Evolutionary conservation across 2,329 filamentous ascomycete species (phyloP).

Genomic region (Penicillium sp.): DNA sequence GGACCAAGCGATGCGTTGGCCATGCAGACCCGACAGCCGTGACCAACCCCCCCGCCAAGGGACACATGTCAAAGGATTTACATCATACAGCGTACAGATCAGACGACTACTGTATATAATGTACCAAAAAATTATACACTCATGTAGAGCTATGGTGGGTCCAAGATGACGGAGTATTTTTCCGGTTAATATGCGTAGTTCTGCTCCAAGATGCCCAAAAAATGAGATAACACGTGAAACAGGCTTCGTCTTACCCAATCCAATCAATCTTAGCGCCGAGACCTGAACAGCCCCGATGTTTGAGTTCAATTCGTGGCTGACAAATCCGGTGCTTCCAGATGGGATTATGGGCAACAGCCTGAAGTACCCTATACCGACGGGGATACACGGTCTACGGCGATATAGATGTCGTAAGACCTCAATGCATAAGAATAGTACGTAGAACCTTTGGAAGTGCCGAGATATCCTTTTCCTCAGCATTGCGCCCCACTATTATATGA

Average conservation of each 20-base stretch:
- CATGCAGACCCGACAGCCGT: constrained; percentile 12
- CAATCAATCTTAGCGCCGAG: not conserved
- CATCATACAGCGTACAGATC: not conserved
- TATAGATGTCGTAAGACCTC: too few species aligned
- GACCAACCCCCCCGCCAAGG: constrained; percentile 10
- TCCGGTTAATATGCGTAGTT: not conserved
- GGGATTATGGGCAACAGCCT: too few species aligned
- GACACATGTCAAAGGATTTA: not conserved
- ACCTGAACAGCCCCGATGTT: not conserved
- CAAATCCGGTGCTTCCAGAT: not conserved
- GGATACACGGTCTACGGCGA: not conserved
- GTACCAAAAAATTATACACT: not conserved
- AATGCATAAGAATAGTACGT: not conserved
- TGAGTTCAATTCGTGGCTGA: not conserved
- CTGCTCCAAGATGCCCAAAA: not conserved
- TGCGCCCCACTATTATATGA: not conserved
- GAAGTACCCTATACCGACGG: not conserved
- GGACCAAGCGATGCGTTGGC: constrained; percentile 28
- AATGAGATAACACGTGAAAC: not conserved
- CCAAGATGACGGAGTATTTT: not conserved
- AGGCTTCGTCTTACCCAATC: not conserved
- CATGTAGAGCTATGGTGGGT: not conserved
- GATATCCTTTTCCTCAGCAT: not conserved
- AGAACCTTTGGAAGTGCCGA: not conserved
- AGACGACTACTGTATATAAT: too few species aligned